These are phyloP conservation scores for Termitomyces bulborhizus DNA, from an alignment of 768 basidiomycete species.

Conservation along the genomic window DNA sequence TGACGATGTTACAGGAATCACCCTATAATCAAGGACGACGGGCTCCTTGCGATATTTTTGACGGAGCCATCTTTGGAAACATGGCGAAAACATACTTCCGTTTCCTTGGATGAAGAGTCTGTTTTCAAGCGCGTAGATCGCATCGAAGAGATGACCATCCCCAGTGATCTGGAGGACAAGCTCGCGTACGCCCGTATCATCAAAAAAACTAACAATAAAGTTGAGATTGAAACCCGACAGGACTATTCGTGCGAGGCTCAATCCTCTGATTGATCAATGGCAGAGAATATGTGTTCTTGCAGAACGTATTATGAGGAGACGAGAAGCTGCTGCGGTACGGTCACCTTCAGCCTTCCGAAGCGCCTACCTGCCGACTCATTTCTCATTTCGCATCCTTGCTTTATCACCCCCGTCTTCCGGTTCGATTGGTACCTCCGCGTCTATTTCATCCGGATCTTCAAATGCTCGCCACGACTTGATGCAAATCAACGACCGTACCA, in stretches of 20 bases:
- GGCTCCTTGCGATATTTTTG: constrained; percentile 73
- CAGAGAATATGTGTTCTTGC: constrained; percentile 82
- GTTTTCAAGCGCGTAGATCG: constrained; percentile 70
- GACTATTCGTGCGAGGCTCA: constrained; percentile 69
- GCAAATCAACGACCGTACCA: constrained; percentile 14
- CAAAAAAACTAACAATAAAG: background rate
- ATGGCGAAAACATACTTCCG: constrained; percentile 75
- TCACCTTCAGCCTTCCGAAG: constrained; percentile 55
- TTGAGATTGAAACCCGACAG: constrained; percentile 30
- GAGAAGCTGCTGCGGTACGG: constrained; percentile 91
- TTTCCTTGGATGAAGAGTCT: constrained; percentile 88
- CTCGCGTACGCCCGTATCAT: constrained; percentile 46
- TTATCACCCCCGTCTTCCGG: constrained; percentile 27
- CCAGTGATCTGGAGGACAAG: constrained; percentile 88
- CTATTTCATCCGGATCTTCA: constrained; percentile 25
- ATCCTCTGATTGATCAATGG: constrained; percentile 82
- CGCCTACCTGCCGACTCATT: constrained; percentile 64
- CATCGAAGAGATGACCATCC: constrained; percentile 88
- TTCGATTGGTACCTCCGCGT: constrained; percentile 25
- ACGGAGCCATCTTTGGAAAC: constrained; percentile 78
- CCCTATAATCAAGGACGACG: constrained; percentile 86
- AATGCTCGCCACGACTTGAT: constrained; percentile 25
- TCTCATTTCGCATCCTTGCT: constrained; percentile 50
- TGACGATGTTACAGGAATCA: constrained; percentile 59
- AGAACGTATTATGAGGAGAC: constrained; percentile 85